Percentiles rank a stretch among this genome's conserved stretches.
Conservation (phyloP, 2,329 filamentous ascomycete genomes). For the Coleophoma eucalyptorum region DNA sequence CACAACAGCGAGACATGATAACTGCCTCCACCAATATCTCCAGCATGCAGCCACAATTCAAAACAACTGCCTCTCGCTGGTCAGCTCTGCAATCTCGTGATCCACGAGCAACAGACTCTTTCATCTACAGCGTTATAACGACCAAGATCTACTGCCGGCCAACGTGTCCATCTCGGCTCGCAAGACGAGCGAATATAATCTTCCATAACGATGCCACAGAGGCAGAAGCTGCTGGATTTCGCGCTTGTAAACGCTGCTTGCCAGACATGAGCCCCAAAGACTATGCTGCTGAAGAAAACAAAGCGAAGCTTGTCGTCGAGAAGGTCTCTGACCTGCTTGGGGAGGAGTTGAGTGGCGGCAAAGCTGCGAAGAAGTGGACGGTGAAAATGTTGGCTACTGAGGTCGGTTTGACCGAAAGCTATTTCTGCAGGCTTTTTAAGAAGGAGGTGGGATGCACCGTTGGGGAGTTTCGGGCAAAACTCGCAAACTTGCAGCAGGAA, state of each 20-base stretch:
- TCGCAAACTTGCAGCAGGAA: not conserved
- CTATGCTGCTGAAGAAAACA: slow-evolving; percentile 13
- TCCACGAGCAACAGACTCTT: slow-evolving; percentile 32
- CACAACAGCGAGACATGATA: no score
- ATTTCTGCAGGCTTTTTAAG: slow-evolving; percentile 58
- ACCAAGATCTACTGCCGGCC: slow-evolving; percentile 56
- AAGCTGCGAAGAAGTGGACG: slow-evolving; percentile 24
- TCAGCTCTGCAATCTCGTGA: slow-evolving; percentile 28
- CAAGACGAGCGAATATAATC: slow-evolving; percentile 54
- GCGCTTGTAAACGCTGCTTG: slow-evolving; percentile 55
- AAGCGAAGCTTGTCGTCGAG: slow-evolving; percentile 37
- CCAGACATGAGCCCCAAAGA: slow-evolving; percentile 24
- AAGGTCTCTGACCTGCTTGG: slow-evolving; percentile 30
- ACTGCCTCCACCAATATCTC: no score
- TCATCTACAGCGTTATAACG: slow-evolving; percentile 45
- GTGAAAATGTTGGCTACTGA: slow-evolving; percentile 44
- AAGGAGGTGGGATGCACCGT: slow-evolving; percentile 45
- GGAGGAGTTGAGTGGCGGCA: slow-evolving; percentile 10
- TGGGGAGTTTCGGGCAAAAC: slow-evolving; percentile 39
- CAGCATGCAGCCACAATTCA: slow-evolving; percentile 4
- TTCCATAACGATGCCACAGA: slow-evolving; percentile 45
- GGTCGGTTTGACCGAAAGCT: slow-evolving; percentile 50
- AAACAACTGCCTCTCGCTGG: slow-evolving; percentile 17
- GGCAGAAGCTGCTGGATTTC: slow-evolving; percentile 45
- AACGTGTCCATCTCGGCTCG: slow-evolving; percentile 55